Percentiles rank a stretch among this genome's conserved stretches.
Evolutionary conservation across 495 filamentous ascomycete species (phyloP).

Genomic region (Tuber microsphaerosporum): DNA sequence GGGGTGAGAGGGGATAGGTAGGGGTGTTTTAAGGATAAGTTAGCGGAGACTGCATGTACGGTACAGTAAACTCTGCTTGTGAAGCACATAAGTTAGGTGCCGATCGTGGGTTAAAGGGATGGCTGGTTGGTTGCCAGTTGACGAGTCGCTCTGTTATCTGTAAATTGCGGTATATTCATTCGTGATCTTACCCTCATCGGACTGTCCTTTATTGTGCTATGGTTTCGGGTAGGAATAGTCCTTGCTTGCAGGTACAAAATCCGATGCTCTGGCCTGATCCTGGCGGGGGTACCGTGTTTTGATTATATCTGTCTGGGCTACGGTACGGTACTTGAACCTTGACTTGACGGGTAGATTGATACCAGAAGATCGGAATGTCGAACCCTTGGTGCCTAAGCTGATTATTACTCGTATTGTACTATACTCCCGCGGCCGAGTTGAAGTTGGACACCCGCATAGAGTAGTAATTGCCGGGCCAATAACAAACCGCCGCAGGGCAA

Average conservation of each 20-base stretch:
- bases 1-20: background rate
- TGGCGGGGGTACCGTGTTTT: background rate
- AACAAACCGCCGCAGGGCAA: no score
- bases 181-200: background rate
- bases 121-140: background rate
- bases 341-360: background rate
- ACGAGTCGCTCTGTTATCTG: background rate
- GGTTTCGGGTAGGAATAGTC: background rate
- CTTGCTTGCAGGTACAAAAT: background rate
- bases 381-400: background rate
- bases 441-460: no score
- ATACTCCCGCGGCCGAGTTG: no score
- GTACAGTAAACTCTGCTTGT: background rate
- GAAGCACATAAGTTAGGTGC: background rate
- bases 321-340: background rate
- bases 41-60: background rate
- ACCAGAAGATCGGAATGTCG: background rate
- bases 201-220: background rate
- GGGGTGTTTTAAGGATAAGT: background rate
- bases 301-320: background rate
- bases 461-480: no score
- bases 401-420: background rate
- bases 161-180: background rate
- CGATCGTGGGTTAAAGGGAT: background rate
- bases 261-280: background rate